Conservation (phyloP, 306 rosid genomes). For the Amphicarpaea edgeworthii region DNA sequence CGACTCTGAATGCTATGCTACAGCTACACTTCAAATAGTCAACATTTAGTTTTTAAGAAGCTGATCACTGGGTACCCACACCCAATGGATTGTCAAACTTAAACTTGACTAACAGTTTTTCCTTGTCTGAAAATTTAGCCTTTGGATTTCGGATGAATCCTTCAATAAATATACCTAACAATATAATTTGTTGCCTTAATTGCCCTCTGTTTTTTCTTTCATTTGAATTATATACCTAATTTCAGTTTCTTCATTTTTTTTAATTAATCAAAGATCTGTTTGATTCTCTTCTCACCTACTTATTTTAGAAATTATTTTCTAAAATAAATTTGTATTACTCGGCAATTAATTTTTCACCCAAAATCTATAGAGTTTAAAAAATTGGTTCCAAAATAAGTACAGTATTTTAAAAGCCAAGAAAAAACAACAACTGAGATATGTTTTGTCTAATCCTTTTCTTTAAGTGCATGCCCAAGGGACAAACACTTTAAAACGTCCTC, state of each 20-base stretch:
- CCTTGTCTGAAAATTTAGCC: not conserved
- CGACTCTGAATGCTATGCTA: not conserved
- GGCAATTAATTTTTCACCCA: not conserved
- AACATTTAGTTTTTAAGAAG: not conserved
- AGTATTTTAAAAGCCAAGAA: not conserved
- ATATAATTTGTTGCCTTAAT: not conserved
- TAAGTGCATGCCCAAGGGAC: not conserved
- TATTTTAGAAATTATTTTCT: not conserved
- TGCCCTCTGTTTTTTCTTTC: not conserved
- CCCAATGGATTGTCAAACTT: not conserved
- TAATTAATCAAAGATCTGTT: not conserved
- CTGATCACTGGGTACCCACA: slow-evolving; percentile 8
- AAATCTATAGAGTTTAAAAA: not conserved
- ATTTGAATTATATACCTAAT: not conserved
- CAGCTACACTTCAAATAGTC: not conserved
- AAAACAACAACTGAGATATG: not conserved
- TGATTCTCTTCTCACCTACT: not conserved
- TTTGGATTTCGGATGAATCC: not conserved
- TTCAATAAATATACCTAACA: not conserved
- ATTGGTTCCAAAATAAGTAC: not conserved
- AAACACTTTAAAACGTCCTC: not conserved
- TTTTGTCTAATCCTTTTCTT: not conserved
- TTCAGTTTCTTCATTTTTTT: not conserved
- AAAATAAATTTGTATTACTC: not conserved
- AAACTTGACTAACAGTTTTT: not conserved